A percentile compares a stretch with the other conserved stretches of the same genome.
These are phyloP conservation scores for Alternaria ethzedia DNA, from an alignment of 2,329 filamentous ascomycete species.

Conservation along the genomic window DNA sequence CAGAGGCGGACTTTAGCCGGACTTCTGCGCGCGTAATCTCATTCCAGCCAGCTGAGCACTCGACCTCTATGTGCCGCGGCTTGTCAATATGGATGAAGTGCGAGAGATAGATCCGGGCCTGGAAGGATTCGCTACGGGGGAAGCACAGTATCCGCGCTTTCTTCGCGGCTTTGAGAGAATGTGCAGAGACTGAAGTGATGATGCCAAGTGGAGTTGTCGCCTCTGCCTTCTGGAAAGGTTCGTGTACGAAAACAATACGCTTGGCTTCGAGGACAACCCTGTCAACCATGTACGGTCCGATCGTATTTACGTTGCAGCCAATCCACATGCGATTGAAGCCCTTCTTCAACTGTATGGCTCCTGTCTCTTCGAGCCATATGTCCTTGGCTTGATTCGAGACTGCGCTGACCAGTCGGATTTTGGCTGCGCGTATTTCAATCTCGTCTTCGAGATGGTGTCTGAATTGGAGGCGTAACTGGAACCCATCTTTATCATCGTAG, in stretches of 20 bases:
- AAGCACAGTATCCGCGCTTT: constrained; percentile 73
- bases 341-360: constrained; percentile 57
- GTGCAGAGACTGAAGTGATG: constrained; percentile 47
- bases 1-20: constrained; percentile 64
- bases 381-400: constrained; percentile 67
- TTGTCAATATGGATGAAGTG: constrained; percentile 80
- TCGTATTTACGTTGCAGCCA: constrained; percentile 63
- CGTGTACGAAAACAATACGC: constrained; percentile 70
- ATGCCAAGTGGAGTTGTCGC: constrained; percentile 57
- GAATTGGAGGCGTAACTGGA: constrained; percentile 71
- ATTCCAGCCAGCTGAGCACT: constrained; percentile 77
- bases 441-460: constrained; percentile 75
- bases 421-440: constrained; percentile 69
- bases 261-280: constrained; percentile 69
- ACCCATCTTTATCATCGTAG: constrained; percentile 74
- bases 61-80: constrained; percentile 77
- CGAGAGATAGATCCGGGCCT: constrained; percentile 70
- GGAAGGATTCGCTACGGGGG: constrained; percentile 71
- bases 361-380: constrained; percentile 65
- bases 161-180: constrained; percentile 44
- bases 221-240: constrained; percentile 62
- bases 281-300: constrained; percentile 78
- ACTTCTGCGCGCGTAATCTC: constrained; percentile 58
- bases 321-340: constrained; percentile 62
- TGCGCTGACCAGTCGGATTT: constrained; percentile 66